A percentile compares a stretch with the other conserved stretches of the same genome.
phyloP scores from a whole-genome alignment of 2,329 filamentous ascomycete species.

The Fusarium denticulatum region DNA sequence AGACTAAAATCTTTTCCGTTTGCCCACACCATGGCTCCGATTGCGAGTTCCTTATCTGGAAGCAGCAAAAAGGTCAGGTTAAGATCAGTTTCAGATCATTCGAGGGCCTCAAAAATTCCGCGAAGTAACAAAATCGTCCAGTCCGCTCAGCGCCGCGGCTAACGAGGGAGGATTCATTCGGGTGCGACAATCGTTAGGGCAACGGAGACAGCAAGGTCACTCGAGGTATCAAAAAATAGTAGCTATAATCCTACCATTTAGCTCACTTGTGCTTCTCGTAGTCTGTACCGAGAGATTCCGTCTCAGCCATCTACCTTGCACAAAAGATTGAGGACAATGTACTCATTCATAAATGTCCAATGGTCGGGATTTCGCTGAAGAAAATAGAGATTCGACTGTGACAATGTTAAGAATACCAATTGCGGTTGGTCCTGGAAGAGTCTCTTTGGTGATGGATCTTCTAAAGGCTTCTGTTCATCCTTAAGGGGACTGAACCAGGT shows the following conservation, averaged over 20 bases:
- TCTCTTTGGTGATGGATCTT: neutral
- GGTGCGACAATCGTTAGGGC: neutral
- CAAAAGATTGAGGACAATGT: neutral
- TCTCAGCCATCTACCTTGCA: too few species aligned
- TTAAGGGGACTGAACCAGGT: neutral
- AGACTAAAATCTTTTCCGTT: fast-evolving
- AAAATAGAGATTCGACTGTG: fast-evolving
- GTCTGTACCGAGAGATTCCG: fast-evolving
- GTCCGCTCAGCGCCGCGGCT: neutral
- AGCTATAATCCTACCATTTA: fast-evolving
- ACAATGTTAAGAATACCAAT: fast-evolving
- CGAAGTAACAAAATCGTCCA: neutral
- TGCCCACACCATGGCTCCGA: neutral
- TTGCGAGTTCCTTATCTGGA: neutral
- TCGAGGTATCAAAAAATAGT: neutral
- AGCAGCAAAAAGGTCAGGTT: fast-evolving
- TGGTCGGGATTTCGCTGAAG: neutral
- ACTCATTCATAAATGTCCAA: too few species aligned
- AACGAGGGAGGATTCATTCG: neutral
- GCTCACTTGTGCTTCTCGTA: neutral
- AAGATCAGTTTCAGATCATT: neutral
- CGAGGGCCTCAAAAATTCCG: fast-evolving
- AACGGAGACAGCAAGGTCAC: neutral
- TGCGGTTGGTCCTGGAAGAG: neutral
- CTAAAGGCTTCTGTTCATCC: neutral